Evolutionary conservation across 78 protist species (phyloP).

Genomic region (Isochrysis galbana): DNA sequence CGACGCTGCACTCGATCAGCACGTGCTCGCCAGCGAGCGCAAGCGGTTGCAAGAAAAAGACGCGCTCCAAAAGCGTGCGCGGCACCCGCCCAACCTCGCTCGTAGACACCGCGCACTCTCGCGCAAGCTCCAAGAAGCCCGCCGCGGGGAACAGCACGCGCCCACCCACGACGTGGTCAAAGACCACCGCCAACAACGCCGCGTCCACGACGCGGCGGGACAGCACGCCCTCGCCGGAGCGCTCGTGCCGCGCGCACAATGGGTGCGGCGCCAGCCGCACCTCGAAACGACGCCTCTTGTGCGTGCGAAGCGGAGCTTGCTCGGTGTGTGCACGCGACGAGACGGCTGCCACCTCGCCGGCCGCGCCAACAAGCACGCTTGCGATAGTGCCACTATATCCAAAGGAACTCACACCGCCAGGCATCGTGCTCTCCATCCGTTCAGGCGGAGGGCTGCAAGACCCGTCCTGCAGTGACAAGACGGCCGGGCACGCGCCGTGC

Average conservation of each 20-base stretch:
- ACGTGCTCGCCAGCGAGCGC: not conserved
- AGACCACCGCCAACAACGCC: not conserved
- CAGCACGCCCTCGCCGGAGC: not conserved
- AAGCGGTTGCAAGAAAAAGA: not conserved
- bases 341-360: not conserved
- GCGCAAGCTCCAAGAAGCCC: not conserved
- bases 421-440: too few relatives aligned
- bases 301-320: not conserved
- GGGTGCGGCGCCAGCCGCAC: not conserved
- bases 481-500: not conserved
- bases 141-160: not conserved
- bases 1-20: not conserved
- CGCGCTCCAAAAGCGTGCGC: not conserved
- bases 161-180: not conserved
- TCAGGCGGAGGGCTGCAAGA: not conserved
- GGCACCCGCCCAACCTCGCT: not conserved
- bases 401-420: not conserved
- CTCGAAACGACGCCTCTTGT: not conserved
- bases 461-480: not conserved
- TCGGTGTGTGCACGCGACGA: too few relatives aligned
- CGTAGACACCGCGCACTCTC: not conserved
- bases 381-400: constrained; percentile 29
- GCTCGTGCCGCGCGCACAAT: not conserved
- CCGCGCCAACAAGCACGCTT: not conserved
- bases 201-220: not conserved